phyloP scores from a whole-genome alignment of 192 early-diverging fungal species.

The Backusella liffmaniae region DNA sequence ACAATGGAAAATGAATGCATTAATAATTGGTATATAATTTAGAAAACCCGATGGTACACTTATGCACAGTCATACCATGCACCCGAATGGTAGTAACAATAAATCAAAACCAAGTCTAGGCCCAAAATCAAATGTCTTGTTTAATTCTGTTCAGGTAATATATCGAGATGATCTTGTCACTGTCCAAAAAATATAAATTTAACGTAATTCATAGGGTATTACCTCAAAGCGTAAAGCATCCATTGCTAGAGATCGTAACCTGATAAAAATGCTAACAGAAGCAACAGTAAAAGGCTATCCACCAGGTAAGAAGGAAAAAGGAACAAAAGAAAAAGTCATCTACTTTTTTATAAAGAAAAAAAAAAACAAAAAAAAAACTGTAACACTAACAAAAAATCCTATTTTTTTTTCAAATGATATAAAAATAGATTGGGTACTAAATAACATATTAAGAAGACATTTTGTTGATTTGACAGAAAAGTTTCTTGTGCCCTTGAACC shows the following conservation, averaged over 20 bases:
- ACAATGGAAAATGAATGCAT: slow-evolving; percentile 29
- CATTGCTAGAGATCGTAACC: slow-evolving; percentile 76
- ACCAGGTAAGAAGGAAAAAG: slow-evolving; percentile 39
- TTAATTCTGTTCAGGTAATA: slow-evolving; percentile 50
- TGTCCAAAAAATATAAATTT: too few species aligned
- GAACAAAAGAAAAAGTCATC: slow-evolving; percentile 5
- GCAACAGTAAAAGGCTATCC: slow-evolving; percentile 70
- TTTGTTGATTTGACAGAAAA: slow-evolving; percentile 92
- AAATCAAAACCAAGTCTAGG: slow-evolving; percentile 33
- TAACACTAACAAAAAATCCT: background rate
- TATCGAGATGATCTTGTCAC: background rate
- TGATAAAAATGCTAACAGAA: slow-evolving; percentile 76
- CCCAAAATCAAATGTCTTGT: slow-evolving; percentile 40
- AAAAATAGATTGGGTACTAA: slow-evolving; percentile 62
- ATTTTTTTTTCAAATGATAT: slow-evolving; percentile 9
- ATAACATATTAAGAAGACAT: slow-evolving; percentile 90
- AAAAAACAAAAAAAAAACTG: background rate
- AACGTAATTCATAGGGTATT: slow-evolving; percentile 35
- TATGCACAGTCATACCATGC: slow-evolving; percentile 16
- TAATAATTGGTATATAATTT: background rate
- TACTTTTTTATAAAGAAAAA: background rate
- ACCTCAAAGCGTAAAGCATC: slow-evolving; percentile 76
- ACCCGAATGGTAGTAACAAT: background rate
- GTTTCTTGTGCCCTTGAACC: slow-evolving; percentile 93
- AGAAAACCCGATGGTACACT: slow-evolving; percentile 39